Base-by-base conservation (phyloP, 352 stramenopile genomes). In the Pilasporangium apinafurcum region DNA sequence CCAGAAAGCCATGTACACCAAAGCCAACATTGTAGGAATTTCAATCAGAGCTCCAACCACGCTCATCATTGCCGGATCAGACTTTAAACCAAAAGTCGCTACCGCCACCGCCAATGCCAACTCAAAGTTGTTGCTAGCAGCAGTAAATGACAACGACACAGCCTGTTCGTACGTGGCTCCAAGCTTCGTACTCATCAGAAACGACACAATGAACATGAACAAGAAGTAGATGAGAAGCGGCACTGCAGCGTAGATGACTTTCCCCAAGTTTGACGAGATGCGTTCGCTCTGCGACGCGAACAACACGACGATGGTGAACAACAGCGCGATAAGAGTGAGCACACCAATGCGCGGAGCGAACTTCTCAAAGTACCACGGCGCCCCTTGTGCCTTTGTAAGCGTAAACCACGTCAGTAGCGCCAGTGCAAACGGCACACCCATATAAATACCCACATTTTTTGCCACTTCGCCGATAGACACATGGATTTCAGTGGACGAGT, bases 71-170 rank as follows among this genome's bases (percentile, higher is more conserved):
- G 71, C 68, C 4, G 73, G 62, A n/a, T 79, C 73, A n/a, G 76
- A 89, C 32, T 74, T 66, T 37, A 80, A 55, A n/a, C 74, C 76
- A 40, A 82, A 89, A 21, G 72, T 62, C 1, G 62, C 58, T n/a
- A 83, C 74, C n/a, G 68, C 69, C 25, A 84, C 56, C 3, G 76
- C 76, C 18, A 83, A 56, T 5, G 68, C 73, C 46, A 88, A 45
- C 53, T 86, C 76, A 36, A 89, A 89, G 54, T 85, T 86, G 66
- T 89, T 89, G 45, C 69, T 84, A 7, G 66, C 73, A 3, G 69
- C 69, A n/a, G 79, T 86, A 58, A 89, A 83, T 14, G 68, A 71
- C 0, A 82, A 55, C 18, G 59, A 34, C 2, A 64, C 59, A 18
- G 52, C 43, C 53, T 80, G 67, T 16, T 52, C 37, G 45, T 84